These are phyloP conservation scores for Gaeumannomyces sp. DNA, from an alignment of 2,329 filamentous ascomycete genomes.

Conservation along the genomic window DNA sequence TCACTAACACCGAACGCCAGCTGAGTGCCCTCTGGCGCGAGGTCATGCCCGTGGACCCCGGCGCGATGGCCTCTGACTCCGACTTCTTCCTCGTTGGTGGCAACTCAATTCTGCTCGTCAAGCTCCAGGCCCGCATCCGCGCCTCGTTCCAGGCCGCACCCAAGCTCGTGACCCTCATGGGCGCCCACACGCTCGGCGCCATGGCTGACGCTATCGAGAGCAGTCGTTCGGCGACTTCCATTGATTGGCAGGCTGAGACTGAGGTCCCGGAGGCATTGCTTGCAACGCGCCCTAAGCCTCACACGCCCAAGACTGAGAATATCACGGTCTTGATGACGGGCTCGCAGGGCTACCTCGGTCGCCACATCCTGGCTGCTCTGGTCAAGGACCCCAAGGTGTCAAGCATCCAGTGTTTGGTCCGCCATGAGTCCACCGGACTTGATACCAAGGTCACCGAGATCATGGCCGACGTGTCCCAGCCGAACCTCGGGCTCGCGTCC, in stretches of 20 bases:
- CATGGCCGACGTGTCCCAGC: conserved; percentile 3
- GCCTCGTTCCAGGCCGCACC: no score
- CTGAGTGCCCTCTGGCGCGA: conserved; percentile 5
- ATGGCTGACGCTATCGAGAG: conserved; percentile 18
- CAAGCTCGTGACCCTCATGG: no score
- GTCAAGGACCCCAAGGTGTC: neutral
- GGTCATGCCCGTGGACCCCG: conserved; percentile 1
- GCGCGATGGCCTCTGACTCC: conserved; percentile 15
- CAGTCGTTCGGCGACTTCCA: neutral
- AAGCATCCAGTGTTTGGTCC: conserved; percentile 1
- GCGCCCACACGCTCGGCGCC: no score
- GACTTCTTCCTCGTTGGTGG: conserved; percentile 28
- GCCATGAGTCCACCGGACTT: neutral
- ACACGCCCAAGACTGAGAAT: neutral
- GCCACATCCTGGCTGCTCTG: conserved; percentile 31
- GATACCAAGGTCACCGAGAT: conserved; percentile 15
- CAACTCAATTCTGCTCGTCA: conserved; percentile 9
- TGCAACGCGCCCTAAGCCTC: no score
- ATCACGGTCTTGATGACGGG: conserved; percentile 30
- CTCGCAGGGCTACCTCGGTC: conserved; percentile 34
- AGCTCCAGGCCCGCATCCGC: no score
- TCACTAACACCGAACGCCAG: neutral
- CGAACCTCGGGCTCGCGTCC: conserved; percentile 19
- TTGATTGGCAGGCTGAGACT: conserved; percentile 24
- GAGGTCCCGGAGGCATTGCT: neutral